Percentiles rank a stretch among this genome's conserved stretches.
Evolutionary conservation across 1,284 basidiomycete genomes (phyloP).

Genomic region (Trametes sp.): DNA sequence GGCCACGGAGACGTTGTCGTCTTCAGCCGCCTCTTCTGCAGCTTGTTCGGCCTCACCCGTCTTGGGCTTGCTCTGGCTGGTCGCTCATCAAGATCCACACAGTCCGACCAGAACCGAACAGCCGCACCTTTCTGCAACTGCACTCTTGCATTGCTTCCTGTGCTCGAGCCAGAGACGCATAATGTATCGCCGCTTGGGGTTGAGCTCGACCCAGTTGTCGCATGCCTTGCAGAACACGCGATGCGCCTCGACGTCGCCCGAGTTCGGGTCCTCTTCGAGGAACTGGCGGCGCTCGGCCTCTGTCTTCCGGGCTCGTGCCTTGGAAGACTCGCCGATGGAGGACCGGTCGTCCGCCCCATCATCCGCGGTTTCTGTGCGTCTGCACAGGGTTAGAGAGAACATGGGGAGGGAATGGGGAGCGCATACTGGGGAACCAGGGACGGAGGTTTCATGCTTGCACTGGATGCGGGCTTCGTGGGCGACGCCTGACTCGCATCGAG

Average conservation of each 20-base stretch:
- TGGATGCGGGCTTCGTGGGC: conserved; percentile 23
- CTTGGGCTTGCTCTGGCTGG: conserved; percentile 25
- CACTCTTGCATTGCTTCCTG: conserved; percentile 50
- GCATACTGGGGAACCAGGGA: conserved; percentile 21
- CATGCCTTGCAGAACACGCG: conserved; percentile 64
- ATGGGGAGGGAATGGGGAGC: not conserved
- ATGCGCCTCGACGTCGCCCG: conserved; percentile 59
- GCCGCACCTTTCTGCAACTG: conserved; percentile 28
- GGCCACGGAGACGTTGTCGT: conserved; percentile 33
- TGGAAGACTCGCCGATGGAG: conserved; percentile 41
- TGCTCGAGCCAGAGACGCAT: conserved; percentile 68
- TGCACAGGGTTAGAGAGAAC: not conserved
- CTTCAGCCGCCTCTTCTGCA: conserved; percentile 39
- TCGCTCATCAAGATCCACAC: not conserved
- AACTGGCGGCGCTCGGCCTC: conserved; percentile 67
- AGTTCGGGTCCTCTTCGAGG: conserved; percentile 64
- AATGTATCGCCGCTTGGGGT: conserved; percentile 58
- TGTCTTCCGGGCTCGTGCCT: conserved; percentile 54
- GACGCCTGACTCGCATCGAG: conserved; percentile 19
- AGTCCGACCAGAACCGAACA: not conserved
- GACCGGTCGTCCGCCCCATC: conserved; percentile 33
- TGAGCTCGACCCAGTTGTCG: conserved; percentile 59
- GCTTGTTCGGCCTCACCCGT: conserved; percentile 33
- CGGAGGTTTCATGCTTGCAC: conserved; percentile 20
- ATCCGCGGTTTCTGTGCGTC: conserved; percentile 28